phyloP scores from a whole-genome alignment of 805 yeast genomes.

The Phaffomyces antillensis region DNA sequence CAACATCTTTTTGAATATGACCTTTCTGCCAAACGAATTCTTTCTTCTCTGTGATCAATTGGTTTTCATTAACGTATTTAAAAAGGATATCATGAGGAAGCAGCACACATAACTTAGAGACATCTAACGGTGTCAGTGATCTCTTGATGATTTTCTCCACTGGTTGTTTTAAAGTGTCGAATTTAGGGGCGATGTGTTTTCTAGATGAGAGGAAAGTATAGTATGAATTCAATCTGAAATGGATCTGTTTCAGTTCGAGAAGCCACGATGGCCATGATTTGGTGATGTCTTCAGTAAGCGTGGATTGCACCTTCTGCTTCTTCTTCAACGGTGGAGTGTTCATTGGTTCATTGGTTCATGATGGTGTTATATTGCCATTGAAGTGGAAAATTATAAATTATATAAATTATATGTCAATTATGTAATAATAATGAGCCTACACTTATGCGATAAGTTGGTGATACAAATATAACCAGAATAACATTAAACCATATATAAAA shows the following conservation, averaged over 20 bases:
- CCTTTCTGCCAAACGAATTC: slow-evolving; percentile 36
- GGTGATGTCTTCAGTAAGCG: not conserved
- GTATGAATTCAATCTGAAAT: slow-evolving; percentile 49
- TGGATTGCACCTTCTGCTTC: not conserved
- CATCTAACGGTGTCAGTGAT: slow-evolving; percentile 41
- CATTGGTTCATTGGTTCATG: no score
- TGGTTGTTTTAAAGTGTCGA: slow-evolving; percentile 44
- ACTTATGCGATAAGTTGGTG: no score
- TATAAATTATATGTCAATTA: no score
- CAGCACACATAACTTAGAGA: slow-evolving; percentile 54
- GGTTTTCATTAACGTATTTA: slow-evolving; percentile 77
- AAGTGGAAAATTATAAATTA: no score
- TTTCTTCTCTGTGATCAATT: slow-evolving; percentile 34
- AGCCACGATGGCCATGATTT: slow-evolving; percentile 25
- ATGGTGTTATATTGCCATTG: no score
- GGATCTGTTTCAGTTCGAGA: slow-evolving; percentile 38
- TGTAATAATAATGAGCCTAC: no score
- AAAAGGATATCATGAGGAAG: slow-evolving; percentile 65
- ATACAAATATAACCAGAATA: no score
- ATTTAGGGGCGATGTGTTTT: slow-evolving; percentile 53
- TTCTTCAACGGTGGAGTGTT: not conserved
- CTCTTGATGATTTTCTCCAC: slow-evolving; percentile 44
- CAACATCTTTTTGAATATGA: slow-evolving; percentile 48
- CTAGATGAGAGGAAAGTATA: slow-evolving; percentile 57
- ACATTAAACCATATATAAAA: no score